Evolutionary conservation across 345 rosid species (phyloP).

Genomic region (Reutealis trisperma): DNA sequence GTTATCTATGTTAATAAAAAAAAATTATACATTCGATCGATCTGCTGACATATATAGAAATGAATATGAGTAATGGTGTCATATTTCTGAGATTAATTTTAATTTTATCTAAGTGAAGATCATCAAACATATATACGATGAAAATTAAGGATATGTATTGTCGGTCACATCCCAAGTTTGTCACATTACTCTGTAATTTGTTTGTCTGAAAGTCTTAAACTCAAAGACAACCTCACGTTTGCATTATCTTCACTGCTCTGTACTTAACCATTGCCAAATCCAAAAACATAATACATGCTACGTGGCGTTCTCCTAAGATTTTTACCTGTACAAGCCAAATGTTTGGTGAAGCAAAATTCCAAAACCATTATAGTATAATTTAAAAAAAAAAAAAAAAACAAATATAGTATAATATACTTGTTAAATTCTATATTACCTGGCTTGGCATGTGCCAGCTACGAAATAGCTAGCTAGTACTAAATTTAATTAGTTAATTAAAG

Average conservation of each 20-base stretch:
- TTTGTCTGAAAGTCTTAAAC: not conserved
- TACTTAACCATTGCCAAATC: not conserved
- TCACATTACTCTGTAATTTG: slow-evolving; percentile 14
- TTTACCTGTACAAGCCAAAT: slow-evolving; percentile 14
- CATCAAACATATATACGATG: not conserved
- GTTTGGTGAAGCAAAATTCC: slow-evolving; percentile 16
- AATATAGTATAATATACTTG: too few relatives aligned
- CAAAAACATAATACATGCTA: not conserved
- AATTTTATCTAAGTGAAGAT: too few relatives aligned
- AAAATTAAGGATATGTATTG: not conserved
- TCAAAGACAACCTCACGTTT: slow-evolving; percentile 28
- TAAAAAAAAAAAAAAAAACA: not conserved
- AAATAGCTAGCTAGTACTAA: not conserved
- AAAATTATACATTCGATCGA: too few relatives aligned
- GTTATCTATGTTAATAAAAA: too few relatives aligned
- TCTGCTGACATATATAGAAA: too few relatives aligned
- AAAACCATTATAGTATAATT: not conserved
- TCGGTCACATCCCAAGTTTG: not conserved
- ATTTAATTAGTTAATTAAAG: not conserved
- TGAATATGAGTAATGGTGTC: too few relatives aligned
- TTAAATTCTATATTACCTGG: slow-evolving; percentile 1
- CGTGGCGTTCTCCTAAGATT: slow-evolving; percentile 7
- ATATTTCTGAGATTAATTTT: too few relatives aligned
- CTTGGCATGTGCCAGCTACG: slow-evolving; percentile 22
- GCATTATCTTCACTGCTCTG: slow-evolving; percentile 22